Conservation (phyloP, 495 filamentous ascomycete species). For the Terfezia claveryi region DNA sequence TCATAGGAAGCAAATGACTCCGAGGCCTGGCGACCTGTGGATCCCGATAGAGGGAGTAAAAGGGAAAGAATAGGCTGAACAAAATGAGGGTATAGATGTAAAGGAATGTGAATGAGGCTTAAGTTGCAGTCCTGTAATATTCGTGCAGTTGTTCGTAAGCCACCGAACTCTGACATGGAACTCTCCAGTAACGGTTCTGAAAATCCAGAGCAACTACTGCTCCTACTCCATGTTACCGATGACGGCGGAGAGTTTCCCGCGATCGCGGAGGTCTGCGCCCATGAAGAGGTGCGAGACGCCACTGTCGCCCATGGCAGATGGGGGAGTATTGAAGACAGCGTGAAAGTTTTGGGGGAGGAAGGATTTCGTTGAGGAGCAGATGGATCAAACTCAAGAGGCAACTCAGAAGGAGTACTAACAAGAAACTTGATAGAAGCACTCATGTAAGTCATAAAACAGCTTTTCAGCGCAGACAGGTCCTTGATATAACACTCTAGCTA, state of each 20-base stretch:
- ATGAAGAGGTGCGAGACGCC: constrained; percentile 3
- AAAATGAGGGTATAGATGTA: constrained; percentile 59
- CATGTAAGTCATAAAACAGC: constrained; percentile 16
- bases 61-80: constrained; percentile 64
- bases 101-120: constrained; percentile 75
- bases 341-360: background rate
- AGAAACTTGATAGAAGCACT: constrained; percentile 21
- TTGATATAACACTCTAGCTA: background rate
- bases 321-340: constrained; percentile 4
- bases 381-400: constrained; percentile 3
- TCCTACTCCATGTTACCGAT: constrained; percentile 6
- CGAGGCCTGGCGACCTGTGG: constrained; percentile 3
- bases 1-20: background rate
- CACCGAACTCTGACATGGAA: constrained; percentile 5
- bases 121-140: constrained; percentile 56
- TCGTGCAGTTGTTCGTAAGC: constrained; percentile 20
- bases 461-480: background rate
- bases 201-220: constrained; percentile 11
- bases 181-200: constrained; percentile 7
- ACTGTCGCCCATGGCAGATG: background rate
- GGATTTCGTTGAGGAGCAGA: background rate
- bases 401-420: constrained; percentile 17
- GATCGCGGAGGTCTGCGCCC: constrained; percentile 6
- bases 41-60: constrained; percentile 43
- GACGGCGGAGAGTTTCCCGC: constrained; percentile 12